A percentile compares a stretch with the other conserved stretches of the same genome.
Evolutionary conservation across 192 early-diverging fungal genomes (phyloP).

Genomic region (Blastocladiella britannica): DNA sequence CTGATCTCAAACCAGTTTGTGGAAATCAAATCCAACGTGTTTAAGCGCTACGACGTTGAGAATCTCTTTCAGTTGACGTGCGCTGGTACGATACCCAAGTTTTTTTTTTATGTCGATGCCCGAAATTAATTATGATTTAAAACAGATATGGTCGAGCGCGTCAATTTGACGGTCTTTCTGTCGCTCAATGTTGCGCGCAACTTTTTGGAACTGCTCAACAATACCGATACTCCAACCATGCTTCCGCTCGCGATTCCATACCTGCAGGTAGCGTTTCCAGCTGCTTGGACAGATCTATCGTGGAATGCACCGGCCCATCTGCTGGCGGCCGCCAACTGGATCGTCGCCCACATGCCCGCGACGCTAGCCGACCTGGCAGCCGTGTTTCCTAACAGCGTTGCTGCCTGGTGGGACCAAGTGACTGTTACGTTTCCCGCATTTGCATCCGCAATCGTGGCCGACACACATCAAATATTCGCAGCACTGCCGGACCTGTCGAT

Average conservation of each 20-base stretch:
- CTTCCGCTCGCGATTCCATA: too few species aligned
- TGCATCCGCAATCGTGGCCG: constrained; percentile 18
- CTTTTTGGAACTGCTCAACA: constrained; percentile 53
- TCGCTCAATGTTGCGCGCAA: constrained; percentile 79
- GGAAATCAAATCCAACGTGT: constrained; percentile 92
- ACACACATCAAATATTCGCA: constrained; percentile 40
- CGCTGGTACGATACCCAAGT: constrained; percentile 34
- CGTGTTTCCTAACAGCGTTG: neutral
- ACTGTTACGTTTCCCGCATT: constrained; percentile 6
- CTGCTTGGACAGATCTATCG: neutral
- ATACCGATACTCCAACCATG: too few species aligned
- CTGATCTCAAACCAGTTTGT: constrained; percentile 94
- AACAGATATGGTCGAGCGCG: constrained; percentile 84
- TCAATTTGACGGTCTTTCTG: constrained; percentile 73
- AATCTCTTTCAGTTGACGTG: constrained; percentile 91
- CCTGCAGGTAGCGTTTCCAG: too few species aligned
- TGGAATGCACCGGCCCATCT: neutral
- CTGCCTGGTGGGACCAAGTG: neutral
- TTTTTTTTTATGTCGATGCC: constrained; percentile 1
- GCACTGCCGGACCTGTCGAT: constrained; percentile 42
- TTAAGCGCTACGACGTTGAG: constrained; percentile 90
- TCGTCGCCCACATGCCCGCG: neutral
- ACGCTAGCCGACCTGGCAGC: neutral
- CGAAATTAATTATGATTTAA: neutral
- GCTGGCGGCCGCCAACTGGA: neutral